phyloP scores from a whole-genome alignment of 495 filamentous ascomycete species.

The Hyaloscypha hepaticicola region DNA sequence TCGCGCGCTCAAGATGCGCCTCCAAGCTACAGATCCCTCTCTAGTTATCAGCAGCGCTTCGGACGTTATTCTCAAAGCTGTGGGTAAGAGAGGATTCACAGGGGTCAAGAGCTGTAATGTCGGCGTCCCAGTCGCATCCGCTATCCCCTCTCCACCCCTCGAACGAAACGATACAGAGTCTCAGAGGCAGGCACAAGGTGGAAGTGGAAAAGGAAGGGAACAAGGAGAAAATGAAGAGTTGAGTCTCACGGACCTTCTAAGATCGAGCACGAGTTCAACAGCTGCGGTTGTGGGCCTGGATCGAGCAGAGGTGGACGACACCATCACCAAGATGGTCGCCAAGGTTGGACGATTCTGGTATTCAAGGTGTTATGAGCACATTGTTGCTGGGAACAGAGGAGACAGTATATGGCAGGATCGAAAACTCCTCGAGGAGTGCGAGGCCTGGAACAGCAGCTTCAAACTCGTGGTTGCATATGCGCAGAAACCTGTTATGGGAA shows the following conservation, averaged over 20 bases:
- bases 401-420: conserved; percentile 80
- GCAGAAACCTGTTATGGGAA: conserved; percentile 66
- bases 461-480: conserved; percentile 90
- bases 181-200: too few relatives aligned
- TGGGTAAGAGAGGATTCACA: conserved; percentile 78
- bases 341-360: conserved; percentile 98
- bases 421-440: conserved; percentile 76
- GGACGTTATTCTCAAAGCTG: conserved; percentile 72
- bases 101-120: conserved; percentile 86
- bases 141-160: conserved; percentile 42
- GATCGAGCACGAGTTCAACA: conserved; percentile 29
- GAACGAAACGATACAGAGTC: conserved; percentile 10
- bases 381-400: conserved; percentile 47
- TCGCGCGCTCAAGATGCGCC: conserved; percentile 67
- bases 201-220: too few relatives aligned
- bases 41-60: conserved; percentile 71
- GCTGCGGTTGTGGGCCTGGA: neutral
- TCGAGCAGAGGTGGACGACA: conserved; percentile 64
- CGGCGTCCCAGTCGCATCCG: conserved; percentile 82
- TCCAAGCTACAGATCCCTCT: conserved; percentile 42
- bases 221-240: conserved; percentile 47
- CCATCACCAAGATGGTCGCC: conserved; percentile 87
- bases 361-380: conserved; percentile 79
- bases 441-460: conserved; percentile 81
- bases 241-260: conserved; percentile 67